Evolutionary conservation across 306 rosid species (phyloP), one percentile per base, ranked within the genome.

Genomic region (Coriaria nepalensis): DNA sequence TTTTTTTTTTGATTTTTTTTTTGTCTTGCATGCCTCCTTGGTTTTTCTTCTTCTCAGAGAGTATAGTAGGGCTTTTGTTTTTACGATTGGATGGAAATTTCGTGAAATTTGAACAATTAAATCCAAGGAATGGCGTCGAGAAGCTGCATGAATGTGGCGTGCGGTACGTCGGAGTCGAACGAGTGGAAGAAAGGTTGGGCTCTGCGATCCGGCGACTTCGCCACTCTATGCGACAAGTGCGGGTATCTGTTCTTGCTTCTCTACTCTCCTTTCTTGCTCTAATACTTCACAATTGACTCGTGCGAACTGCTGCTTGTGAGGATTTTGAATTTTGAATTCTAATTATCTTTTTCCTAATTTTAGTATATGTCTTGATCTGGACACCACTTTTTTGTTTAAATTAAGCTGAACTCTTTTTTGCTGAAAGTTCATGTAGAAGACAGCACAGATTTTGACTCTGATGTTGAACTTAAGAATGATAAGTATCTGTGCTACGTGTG

Each of bases 141-240:
- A 49, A 53, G 68, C 53, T 90, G 97, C 72, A 67, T 77, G 92
- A 90, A 84, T 69, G 72, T 55, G 52, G 68, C 74, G 43, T 90
- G 97, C 62, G 73, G 77, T 40, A 56, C 77, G 13, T 68, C 76
- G 40, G 66, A 74, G 50, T 72, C 94, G 63, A 66, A 60, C 50
- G 81, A 78, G 38, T 90, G 94, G 97, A 81, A 73, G 41, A 84
- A 71, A 75, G 97, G 95, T 41, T 90, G 97, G 97, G 61, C 80
- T 34, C 65, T 90, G 70, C 93, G 95, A 90, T 90, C 95, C 55
- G 95, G 95, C 33, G 83, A 85, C 61, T 76, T 76, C 65, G 92
- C 87, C 35, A 76, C 72, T 70, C 95, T 90, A 37, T 90, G 97
- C 47, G 78, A 79, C 65, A 79, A 84, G 67, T 90, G 97, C 94